phyloP scores from a whole-genome alignment of 1,284 basidiomycete species.

The Phlebopus sp. region DNA sequence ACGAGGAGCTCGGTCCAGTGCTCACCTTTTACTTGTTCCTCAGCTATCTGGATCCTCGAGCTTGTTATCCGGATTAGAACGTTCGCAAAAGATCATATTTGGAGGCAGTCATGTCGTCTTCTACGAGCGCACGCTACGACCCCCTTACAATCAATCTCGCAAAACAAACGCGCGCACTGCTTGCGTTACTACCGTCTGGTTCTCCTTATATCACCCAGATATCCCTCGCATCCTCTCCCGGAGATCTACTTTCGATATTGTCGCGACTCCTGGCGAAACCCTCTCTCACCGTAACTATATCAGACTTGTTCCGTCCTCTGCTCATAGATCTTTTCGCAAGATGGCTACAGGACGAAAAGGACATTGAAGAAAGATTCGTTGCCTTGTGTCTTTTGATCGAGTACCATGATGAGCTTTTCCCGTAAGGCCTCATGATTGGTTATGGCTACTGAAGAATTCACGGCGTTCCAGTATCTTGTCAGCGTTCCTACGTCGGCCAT shows the following conservation, averaged over 20 bases:
- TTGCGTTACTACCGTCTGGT: slow-evolving; percentile 39
- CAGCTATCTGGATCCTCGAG: not conserved
- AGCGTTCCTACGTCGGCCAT: slow-evolving; percentile 44
- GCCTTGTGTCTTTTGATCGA: slow-evolving; percentile 64
- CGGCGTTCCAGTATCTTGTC: slow-evolving; percentile 45
- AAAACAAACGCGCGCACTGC: slow-evolving; percentile 46
- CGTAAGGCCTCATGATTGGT: slow-evolving; percentile 48
- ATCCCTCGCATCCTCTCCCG: slow-evolving; percentile 35
- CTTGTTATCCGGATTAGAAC: not conserved
- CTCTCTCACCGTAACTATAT: slow-evolving; percentile 54
- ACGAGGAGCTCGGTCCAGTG: slow-evolving; percentile 1
- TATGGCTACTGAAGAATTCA: slow-evolving; percentile 1
- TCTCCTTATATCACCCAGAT: slow-evolving; percentile 36
- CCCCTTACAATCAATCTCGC: slow-evolving; percentile 53
- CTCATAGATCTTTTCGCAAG: slow-evolving; percentile 68
- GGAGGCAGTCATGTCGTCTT: slow-evolving; percentile 15
- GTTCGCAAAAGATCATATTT: slow-evolving; percentile 6
- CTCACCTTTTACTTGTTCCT: not conserved
- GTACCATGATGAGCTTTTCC: slow-evolving; percentile 70
- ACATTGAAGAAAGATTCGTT: slow-evolving; percentile 51
- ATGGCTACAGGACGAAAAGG: slow-evolving; percentile 55
- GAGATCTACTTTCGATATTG: slow-evolving; percentile 41
- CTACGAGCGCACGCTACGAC: slow-evolving; percentile 20
- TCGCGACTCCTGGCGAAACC: slow-evolving; percentile 52
- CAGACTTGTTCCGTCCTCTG: slow-evolving; percentile 62